Base-by-base conservation (phyloP, 345 rosid genomes). In the Gynandropsis gynandra region DNA sequence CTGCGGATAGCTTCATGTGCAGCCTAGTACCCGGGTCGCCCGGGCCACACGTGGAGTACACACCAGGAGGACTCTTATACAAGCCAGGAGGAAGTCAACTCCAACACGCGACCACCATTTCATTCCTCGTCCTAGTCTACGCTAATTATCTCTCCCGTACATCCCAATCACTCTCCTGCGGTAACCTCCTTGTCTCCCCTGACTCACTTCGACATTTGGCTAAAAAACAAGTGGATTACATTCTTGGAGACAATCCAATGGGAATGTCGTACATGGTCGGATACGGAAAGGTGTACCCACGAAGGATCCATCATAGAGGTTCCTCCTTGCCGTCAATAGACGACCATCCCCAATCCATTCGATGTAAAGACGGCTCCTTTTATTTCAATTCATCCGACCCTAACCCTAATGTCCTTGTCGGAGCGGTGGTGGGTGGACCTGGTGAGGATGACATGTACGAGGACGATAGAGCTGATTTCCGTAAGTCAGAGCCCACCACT, bases 1-100 rank as follows among this genome's bases (percentile, higher is more conserved):
- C 95, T 0, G 95, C 97, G 0, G 97, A 92, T 66, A 87, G 97
- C 78, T 92, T 92, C 72, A 87, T 92, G 81, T 92, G 97, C 76
- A 81, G 88, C 4, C 72, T 92, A 5, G 59, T 87, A 15, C 95
- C 96, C 1, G 81, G 79, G 8, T 82, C 97, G 4, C 55, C 81
- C 17, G 74, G 95, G 16, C 49, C 75, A 14, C 96, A 85, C 76
- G 74, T 85, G 1, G 84, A 75, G 9, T 81, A 77, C 67, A 79
- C 82, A 0, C 89, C 90, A 0, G 98, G 90, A 0, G 98, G 98
- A 66, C 77, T 92, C 24, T 78, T 92, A n/a, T 79, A 85, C 90
- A 92, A 72, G 72, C 93, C 98, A 10, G 97, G 95, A 0, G 98
- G 96, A 58, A 85, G 95, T 80, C 89, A 92, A 70, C 72, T 92